These are phyloP conservation scores for Beauveria sp. DNA, from an alignment of 2,329 filamentous ascomycete species.

Conservation along the genomic window DNA sequence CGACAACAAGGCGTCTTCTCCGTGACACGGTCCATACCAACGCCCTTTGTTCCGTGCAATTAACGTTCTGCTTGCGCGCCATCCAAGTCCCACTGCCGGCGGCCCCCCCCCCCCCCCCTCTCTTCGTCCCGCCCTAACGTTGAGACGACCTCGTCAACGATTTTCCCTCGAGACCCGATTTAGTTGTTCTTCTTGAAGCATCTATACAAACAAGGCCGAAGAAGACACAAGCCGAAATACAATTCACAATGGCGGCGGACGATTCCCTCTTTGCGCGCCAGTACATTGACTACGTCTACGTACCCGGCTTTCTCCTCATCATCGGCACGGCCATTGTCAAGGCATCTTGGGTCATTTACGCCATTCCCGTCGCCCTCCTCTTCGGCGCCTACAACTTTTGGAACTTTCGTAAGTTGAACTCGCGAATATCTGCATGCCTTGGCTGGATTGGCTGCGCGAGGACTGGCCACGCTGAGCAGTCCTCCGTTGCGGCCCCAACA, in stretches of 20 bases:
- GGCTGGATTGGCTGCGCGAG: not conserved
- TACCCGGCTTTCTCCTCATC: constrained; percentile 72
- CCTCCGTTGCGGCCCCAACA: not conserved
- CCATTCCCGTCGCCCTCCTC: constrained; percentile 55
- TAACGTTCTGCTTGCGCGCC: not conserved
- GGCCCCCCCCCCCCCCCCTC: too few species aligned
- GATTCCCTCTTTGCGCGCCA: constrained; percentile 41
- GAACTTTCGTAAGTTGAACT: constrained; percentile 53
- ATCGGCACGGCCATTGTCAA: constrained; percentile 72
- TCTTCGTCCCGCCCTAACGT: not conserved
- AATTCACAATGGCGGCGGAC: constrained; percentile 24
- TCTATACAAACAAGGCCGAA: not conserved
- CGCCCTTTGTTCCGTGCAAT: not conserved
- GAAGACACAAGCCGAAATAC: not conserved
- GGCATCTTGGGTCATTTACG: constrained; percentile 67
- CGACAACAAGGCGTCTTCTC: not conserved
- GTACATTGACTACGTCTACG: constrained; percentile 73
- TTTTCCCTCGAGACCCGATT: not conserved
- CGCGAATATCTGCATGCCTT: not conserved
- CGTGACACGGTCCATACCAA: too few species aligned
- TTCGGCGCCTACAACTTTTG: constrained; percentile 67
- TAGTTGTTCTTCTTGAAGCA: not conserved
- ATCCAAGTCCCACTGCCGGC: not conserved
- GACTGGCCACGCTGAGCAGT: not conserved
- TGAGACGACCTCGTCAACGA: not conserved